Conservation (phyloP, 371 early-diverging fungal species). For the Mortierella sp. region DNA sequence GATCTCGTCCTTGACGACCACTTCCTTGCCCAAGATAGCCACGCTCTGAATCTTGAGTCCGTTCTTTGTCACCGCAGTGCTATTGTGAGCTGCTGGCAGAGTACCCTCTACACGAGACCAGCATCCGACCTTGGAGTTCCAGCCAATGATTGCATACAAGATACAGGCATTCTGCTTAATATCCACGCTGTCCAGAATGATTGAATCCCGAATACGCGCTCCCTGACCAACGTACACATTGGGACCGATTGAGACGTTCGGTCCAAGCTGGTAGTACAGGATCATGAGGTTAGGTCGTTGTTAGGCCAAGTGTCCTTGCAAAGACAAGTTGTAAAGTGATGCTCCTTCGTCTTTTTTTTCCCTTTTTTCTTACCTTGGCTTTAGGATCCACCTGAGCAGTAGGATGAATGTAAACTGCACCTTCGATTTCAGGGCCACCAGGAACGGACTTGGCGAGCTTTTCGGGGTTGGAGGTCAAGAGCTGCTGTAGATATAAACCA, state of each 20-base stretch:
- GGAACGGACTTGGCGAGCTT: constrained; percentile 65
- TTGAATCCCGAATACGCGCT: constrained; percentile 94
- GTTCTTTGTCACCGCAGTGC: constrained; percentile 77
- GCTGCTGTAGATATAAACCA: constrained; percentile 86
- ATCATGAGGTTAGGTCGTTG: background rate
- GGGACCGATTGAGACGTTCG: constrained; percentile 96
- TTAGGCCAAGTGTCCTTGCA: background rate
- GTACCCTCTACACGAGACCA: constrained; percentile 96
- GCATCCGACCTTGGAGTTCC: constrained; percentile 92
- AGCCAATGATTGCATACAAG: constrained; percentile 94
- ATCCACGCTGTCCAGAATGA: constrained; percentile 94
- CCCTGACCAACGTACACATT: constrained; percentile 94
- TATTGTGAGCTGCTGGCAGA: constrained; percentile 67
- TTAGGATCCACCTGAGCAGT: constrained; percentile 92
- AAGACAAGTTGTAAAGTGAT: too few relatives aligned
- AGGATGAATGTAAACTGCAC: constrained; percentile 94
- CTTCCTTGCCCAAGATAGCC: constrained; percentile 92
- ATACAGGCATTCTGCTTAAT: constrained; percentile 82
- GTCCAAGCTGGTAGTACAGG: constrained; percentile 75
- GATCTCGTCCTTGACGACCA: constrained; percentile 89
- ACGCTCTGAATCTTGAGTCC: constrained; percentile 93
- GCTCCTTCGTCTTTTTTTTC: too few relatives aligned
- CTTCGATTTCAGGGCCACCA: constrained; percentile 85
- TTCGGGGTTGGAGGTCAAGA: constrained; percentile 68
- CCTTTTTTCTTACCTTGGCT: constrained; percentile 73